These are phyloP conservation scores for Penicillium sp. DNA, from an alignment of 2,329 filamentous ascomycete genomes.

Conservation along the genomic window DNA sequence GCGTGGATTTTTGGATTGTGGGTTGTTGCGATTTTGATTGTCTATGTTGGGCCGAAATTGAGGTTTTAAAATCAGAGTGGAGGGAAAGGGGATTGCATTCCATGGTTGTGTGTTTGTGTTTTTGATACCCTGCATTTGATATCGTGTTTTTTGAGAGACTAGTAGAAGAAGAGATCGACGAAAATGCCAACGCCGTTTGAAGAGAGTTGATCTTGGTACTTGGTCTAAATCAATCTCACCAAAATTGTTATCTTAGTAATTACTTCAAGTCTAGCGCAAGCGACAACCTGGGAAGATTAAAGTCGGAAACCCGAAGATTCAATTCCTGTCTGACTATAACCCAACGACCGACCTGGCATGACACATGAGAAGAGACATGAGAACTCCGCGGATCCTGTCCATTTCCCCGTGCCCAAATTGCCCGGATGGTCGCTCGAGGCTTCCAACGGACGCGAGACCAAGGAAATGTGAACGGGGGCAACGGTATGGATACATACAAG, in stretches of 20 bases:
- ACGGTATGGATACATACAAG: conserved; percentile 41
- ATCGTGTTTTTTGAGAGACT: neutral
- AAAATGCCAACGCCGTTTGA: neutral
- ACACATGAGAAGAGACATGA: conserved; percentile 44
- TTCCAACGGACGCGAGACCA: conserved; percentile 34
- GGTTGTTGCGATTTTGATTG: conserved; percentile 75
- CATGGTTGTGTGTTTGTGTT: neutral
- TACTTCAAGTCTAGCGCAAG: neutral
- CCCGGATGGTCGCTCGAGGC: conserved; percentile 31
- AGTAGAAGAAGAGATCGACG: neutral
- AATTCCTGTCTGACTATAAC: conserved; percentile 37
- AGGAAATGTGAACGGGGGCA: conserved; percentile 31
- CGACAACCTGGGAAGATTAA: conserved; percentile 9
- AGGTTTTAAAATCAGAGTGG: conserved; percentile 63
- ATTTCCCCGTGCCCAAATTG: conserved; percentile 32
- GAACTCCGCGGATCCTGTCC: conserved; percentile 35
- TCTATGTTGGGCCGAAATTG: conserved; percentile 85
- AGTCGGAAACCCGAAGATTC: conserved; percentile 30
- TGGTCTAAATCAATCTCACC: neutral
- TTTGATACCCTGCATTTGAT: conserved; percentile 17
- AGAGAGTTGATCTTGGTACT: neutral
- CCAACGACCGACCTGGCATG: conserved; percentile 41
- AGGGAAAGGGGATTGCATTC: neutral
- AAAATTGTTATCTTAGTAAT: too few species aligned
- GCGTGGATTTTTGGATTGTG: conserved; percentile 81